Evolutionary conservation across 2,329 filamentous ascomycete species (phyloP).

Genomic region (Sphaerulina musiva): DNA sequence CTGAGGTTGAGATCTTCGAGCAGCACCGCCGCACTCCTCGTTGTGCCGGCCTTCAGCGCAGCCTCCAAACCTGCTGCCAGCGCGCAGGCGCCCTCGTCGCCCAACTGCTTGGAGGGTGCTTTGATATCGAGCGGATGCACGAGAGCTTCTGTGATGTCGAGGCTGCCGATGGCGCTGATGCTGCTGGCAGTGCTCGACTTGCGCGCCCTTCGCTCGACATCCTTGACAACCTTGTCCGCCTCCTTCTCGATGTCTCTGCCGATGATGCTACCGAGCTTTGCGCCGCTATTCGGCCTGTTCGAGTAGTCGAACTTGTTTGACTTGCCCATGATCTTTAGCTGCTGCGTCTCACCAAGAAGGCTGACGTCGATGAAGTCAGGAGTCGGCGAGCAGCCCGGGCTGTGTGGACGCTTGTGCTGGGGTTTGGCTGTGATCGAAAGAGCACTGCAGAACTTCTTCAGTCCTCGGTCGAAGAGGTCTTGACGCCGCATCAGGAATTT

Average conservation of each 20-base stretch:
- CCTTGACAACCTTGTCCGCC: constrained; percentile 30
- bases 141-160: constrained; percentile 11
- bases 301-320: constrained; percentile 36
- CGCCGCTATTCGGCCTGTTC: constrained; percentile 42
- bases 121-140: constrained; percentile 40
- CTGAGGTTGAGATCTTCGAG: constrained; percentile 44
- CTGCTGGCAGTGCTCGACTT: constrained; percentile 28
- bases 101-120: constrained; percentile 41
- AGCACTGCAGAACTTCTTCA: constrained; percentile 10
- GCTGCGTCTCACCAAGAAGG: background rate
- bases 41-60: constrained; percentile 35
- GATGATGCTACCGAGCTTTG: constrained; percentile 42
- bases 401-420: background rate
- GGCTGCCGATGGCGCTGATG: constrained; percentile 10
- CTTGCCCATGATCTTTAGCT: constrained; percentile 25
- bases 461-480: constrained; percentile 8
- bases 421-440: constrained; percentile 3
- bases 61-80: constrained; percentile 40
- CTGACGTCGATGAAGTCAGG: constrained; percentile 5
- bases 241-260: constrained; percentile 40
- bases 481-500: background rate
- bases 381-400: background rate
- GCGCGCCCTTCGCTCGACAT: constrained; percentile 24
- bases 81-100: constrained; percentile 40
- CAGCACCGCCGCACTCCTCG: constrained; percentile 25